Base-by-base conservation (phyloP, 495 filamentous ascomycete genomes). In the Xylaria venustula region DNA sequence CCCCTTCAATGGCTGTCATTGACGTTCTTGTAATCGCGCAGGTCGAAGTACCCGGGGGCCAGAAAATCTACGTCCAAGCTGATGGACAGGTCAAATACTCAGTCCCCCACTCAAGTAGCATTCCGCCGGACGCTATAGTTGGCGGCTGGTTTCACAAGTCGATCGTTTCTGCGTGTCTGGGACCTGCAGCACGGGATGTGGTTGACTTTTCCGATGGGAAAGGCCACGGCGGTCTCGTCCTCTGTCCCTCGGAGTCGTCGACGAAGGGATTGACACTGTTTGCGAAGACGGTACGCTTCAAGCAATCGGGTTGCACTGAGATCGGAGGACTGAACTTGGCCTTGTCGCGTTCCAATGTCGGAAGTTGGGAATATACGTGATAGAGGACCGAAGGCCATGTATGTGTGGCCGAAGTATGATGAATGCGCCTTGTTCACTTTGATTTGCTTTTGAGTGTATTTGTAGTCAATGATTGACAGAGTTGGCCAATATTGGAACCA, bases 11-110 rank as follows among this genome's bases (percentile, higher is more conserved):
- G 11, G 4, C 15, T 2, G 19, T 22, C 2, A 5, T 50, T 60
- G 63, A 68, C 32, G 22, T 58, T 74, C 9, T 40, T 6, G 6
- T 52, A 78, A 46, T 19, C 20, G 19, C n/a, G 1, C 28, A 58
- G 63, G 81, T 83, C 58, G 67, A 74, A 47, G 87, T 90, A 26
- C 86, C 88, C 17, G 87, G 87, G 45, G 87, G 88, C 22, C 87
- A 90, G 65, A 73, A 74, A 58, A 79, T 85, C 72, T 91, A 88
- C 71, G 76, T 90, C 34, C 71, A 65, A 17, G 73, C 81, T 4
- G 67, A 75, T 25, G 87, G 87, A 50, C 76, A 80, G 26, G 70
- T 91, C 34, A 73, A 69, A 54, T 89, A 84, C 78, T 87, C 85
- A 2, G 74, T 72, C 44, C 81, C 87, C 1, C 87, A 90, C 74